Percentiles rank a stretch among this genome's conserved stretches.
Conservation (phyloP, 208 protist genomes). For the Phytomonas francai region DNA sequence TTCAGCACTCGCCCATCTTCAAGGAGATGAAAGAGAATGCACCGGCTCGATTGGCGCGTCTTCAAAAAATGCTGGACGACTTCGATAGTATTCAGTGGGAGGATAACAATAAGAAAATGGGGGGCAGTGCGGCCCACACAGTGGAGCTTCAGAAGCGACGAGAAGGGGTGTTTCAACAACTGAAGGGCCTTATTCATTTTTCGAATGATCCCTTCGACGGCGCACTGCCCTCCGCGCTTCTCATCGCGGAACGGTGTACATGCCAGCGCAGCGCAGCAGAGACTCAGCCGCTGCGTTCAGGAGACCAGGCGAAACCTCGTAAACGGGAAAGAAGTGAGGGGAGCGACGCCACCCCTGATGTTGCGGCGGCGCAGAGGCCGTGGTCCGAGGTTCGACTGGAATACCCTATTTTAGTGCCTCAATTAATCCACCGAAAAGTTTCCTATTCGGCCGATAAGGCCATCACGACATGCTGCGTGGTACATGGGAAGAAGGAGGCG, state of each 20-base stretch:
- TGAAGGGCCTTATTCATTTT: not conserved
- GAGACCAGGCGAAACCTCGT: not conserved
- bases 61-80: constrained; percentile 46
- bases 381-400: constrained; percentile 1
- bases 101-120: too few relatives aligned
- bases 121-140: constrained; percentile 9
- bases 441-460: constrained; percentile 26
- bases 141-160: constrained; percentile 26
- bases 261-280: not conserved
- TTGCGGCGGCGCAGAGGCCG: not conserved
- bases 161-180: constrained; percentile 28
- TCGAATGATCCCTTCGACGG: not conserved
- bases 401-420: constrained; percentile 27
- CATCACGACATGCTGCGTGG: constrained; percentile 24
- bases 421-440: constrained; percentile 20
- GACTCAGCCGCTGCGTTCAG: not conserved
- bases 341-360: not conserved
- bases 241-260: not conserved
- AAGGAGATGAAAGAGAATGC: constrained; percentile 32
- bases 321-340: not conserved
- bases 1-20: constrained; percentile 70
- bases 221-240: not conserved
- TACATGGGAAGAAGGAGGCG: constrained; percentile 9
- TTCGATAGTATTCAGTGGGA: constrained; percentile 23
- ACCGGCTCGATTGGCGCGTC: constrained; percentile 47